These are phyloP conservation scores for Backusella mclennaniae DNA, from an alignment of 192 early-diverging fungal species.

Conservation along the genomic window DNA sequence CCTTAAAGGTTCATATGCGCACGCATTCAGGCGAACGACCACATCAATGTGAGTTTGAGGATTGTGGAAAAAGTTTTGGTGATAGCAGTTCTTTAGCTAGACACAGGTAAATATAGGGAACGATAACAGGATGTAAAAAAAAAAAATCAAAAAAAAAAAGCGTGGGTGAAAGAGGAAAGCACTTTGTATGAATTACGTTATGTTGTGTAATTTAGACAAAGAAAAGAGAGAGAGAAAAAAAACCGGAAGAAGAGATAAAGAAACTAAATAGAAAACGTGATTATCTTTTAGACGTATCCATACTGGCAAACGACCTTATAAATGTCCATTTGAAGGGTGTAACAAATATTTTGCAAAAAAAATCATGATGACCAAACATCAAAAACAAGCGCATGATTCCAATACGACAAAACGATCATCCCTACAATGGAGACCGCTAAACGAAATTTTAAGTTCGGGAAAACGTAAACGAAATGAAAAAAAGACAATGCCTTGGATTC, in stretches of 20 bases:
- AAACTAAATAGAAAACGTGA: not conserved
- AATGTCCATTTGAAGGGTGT: constrained; percentile 46
- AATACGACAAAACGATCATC: not conserved
- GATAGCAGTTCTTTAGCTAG: constrained; percentile 74
- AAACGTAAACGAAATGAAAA: constrained; percentile 14
- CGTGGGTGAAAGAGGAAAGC: not conserved
- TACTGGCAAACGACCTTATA: constrained; percentile 71
- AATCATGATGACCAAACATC: constrained; percentile 49
- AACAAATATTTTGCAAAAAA: constrained; percentile 48
- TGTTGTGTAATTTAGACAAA: not conserved
- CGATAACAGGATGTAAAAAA: not conserved
- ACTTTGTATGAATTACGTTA: not conserved
- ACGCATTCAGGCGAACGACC: constrained; percentile 78
- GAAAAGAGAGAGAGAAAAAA: not conserved
- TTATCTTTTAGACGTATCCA: constrained; percentile 56
- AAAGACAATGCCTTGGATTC: constrained; percentile 2
- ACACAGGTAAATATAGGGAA: constrained; percentile 54
- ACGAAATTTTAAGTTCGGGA: constrained; percentile 3
- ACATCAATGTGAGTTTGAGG: constrained; percentile 62
- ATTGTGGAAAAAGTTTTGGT: constrained; percentile 73
- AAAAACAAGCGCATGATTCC: constrained; percentile 29
- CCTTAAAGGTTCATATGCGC: constrained; percentile 75
- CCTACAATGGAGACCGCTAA: constrained; percentile 17
- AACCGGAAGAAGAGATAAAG: not conserved
- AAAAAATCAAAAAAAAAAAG: not conserved